phyloP scores from a whole-genome alignment of 305 asterid species.

The Ilex paraguariensis region DNA sequence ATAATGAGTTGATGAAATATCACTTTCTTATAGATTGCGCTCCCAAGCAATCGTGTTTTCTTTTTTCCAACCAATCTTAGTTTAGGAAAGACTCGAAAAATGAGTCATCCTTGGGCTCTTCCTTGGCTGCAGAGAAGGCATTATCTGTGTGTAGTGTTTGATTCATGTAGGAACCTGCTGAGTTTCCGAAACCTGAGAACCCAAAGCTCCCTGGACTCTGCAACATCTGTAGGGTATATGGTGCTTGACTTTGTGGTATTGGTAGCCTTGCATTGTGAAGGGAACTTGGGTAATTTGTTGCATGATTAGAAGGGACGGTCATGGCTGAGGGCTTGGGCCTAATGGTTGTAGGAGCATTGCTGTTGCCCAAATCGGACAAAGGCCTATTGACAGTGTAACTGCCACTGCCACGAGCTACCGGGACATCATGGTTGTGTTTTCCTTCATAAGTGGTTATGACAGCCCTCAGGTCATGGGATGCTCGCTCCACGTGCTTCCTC shows the following conservation, averaged over 20 bases:
- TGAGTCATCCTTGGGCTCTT: not conserved
- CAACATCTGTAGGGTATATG: slow-evolving; percentile 3
- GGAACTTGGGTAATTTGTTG: not conserved
- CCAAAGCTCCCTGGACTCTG: not conserved
- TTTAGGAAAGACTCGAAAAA: not conserved
- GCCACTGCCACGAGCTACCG: slow-evolving; percentile 87
- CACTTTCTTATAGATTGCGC: not conserved
- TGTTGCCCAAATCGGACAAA: slow-evolving; percentile 11
- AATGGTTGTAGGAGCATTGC: not conserved
- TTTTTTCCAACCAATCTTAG: not conserved
- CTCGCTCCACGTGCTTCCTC: slow-evolving; percentile 3
- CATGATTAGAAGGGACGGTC: not conserved
- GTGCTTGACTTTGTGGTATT: not conserved
- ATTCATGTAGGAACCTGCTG: not conserved
- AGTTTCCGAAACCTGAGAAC: not conserved
- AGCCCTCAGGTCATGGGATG: slow-evolving; percentile 29
- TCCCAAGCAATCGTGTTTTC: too few relatives aligned
- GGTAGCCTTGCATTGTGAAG: not conserved
- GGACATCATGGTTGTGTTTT: slow-evolving; percentile 95
- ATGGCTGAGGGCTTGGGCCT: slow-evolving; percentile 1
- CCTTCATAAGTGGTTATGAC: slow-evolving; percentile 96
- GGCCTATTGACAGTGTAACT: slow-evolving; percentile 38
- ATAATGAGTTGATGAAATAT: not conserved
- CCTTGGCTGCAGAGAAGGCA: not conserved
- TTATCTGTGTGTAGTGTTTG: not conserved